Base-by-base conservation (phyloP, 108 stramenopile species). In the Skeletonema tropicum region DNA sequence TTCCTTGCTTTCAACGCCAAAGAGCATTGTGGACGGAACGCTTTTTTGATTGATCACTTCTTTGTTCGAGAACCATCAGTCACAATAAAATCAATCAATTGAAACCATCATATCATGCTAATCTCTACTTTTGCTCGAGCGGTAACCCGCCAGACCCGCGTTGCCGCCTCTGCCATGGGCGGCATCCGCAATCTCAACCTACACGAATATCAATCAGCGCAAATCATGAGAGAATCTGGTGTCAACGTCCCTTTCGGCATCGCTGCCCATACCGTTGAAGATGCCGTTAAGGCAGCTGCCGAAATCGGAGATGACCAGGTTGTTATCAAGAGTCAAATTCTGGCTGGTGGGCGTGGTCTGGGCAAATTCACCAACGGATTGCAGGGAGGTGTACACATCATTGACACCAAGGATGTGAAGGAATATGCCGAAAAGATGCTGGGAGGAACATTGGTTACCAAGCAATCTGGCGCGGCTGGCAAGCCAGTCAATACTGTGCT, bases 391-490 rank as follows among this genome's bases (percentile, higher is more conserved):
- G 88, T 91, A 15, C 90, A 87, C 75, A 85, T 89, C 67, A 74
- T 88, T 21, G 61, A 62, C 12, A 80, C 90, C 55, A 77, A 80
- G 26, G 58, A 86, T 42, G 88, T 79, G 17, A 25, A 58, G 9
- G 79, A 85, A 8, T 78, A 78, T 64, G 85, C 88, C 38, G 57
- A 48, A 5, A 58, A 75, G 12, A 92, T 92, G 92, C 64, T 93
- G 33, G 90, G 90, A 26, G 57, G 83, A 49, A 79, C 83, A 58
- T 68, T 93, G 26, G 87, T 93, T 48, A 93, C 92, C 73, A 90
- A 89, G 69, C 92, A 93, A 68, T 49, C 71, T 8, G 91, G 89
- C 6, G 87, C 91, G 31, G 90, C 86, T 5, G 97, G 97, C 12
- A 84, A 90, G 17, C 64, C 88, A 10, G 90, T 89, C 75, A 85